Percentiles rank a stretch among this genome's conserved stretches.
Conservation (phyloP, 768 basidiomycete species). For the Termitomyces bulborhizus region DNA sequence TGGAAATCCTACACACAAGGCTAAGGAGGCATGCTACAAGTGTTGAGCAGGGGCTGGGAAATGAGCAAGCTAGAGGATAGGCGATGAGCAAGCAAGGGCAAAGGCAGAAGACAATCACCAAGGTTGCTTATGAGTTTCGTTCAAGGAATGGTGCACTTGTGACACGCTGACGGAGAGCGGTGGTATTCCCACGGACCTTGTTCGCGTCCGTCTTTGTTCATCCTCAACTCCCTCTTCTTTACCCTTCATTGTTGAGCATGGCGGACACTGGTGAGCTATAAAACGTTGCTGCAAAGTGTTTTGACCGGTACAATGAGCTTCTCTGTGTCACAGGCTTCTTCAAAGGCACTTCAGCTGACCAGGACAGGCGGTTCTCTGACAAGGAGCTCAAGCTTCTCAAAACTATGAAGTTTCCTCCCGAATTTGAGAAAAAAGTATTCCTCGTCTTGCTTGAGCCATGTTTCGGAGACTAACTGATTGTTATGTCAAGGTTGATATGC, state of each 20-base stretch:
- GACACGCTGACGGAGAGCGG: no score
- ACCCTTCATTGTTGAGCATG: constrained; percentile 26
- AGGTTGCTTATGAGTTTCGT: no score
- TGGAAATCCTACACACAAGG: no score
- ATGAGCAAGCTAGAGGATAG: no score
- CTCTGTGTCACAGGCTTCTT: constrained; percentile 58
- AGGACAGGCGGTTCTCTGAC: constrained; percentile 91
- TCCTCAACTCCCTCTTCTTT: neutral
- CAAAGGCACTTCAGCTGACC: constrained; percentile 87
- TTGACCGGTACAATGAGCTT: constrained; percentile 16
- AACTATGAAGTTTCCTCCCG: constrained; percentile 82
- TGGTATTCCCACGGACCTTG: constrained; percentile 13
- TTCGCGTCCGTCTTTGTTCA: neutral
- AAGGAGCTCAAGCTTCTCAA: constrained; percentile 90
- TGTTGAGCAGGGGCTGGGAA: no score
- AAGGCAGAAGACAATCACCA: no score
- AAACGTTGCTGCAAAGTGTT: constrained; percentile 36
- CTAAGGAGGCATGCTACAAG: no score
- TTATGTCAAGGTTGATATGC: constrained; percentile 73
- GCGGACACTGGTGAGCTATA: constrained; percentile 53
- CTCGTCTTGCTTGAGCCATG: neutral
- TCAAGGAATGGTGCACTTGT: no score
- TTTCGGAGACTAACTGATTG: neutral
- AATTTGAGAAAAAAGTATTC: constrained; percentile 83
- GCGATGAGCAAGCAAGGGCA: no score